phyloP scores from a whole-genome alignment of 2,329 filamentous ascomycete species.

The Aspergillus texensis region DNA sequence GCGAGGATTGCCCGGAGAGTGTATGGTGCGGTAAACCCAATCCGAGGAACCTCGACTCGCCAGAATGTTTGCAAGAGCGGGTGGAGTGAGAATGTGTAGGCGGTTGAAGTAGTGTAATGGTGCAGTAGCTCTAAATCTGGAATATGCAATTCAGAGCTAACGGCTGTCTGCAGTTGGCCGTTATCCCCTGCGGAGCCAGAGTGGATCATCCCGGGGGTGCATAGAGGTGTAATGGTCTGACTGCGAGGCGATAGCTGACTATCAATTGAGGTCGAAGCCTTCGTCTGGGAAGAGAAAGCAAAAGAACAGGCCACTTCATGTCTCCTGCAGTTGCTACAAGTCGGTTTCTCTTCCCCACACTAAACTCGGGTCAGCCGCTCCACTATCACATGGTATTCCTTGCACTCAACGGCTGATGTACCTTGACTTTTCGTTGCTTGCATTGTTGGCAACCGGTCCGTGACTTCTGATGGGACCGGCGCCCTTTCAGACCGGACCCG shows the following conservation, averaged over 20 bases:
- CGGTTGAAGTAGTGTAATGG: conserved; percentile 55
- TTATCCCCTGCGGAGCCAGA: not conserved
- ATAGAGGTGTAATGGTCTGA: not conserved
- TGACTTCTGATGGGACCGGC: conserved; percentile 29
- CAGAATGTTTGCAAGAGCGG: conserved; percentile 49
- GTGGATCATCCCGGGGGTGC: not conserved
- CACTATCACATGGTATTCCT: not conserved
- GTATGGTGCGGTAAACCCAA: conserved; percentile 51
- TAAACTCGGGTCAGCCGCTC: not conserved
- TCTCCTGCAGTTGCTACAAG: conserved; percentile 28
- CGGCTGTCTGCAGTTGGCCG: not conserved
- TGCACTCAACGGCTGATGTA: conserved; percentile 8
- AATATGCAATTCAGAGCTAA: conserved; percentile 23
- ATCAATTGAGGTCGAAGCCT: not conserved
- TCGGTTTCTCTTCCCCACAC: conserved; percentile 32
- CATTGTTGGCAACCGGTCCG: conserved; percentile 30
- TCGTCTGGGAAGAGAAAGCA: not conserved
- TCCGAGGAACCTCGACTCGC: conserved; percentile 51
- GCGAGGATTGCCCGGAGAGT: conserved; percentile 55
- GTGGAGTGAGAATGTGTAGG: conserved; percentile 50
- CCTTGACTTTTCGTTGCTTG: conserved; percentile 34
- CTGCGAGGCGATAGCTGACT: not conserved
- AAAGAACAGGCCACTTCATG: conserved; percentile 28
- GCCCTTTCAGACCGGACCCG: not conserved
- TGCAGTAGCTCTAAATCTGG: conserved; percentile 57